phyloP scores from a whole-genome alignment of 164 flowering plant genomes.

The Euptelea pleiosperma region DNA sequence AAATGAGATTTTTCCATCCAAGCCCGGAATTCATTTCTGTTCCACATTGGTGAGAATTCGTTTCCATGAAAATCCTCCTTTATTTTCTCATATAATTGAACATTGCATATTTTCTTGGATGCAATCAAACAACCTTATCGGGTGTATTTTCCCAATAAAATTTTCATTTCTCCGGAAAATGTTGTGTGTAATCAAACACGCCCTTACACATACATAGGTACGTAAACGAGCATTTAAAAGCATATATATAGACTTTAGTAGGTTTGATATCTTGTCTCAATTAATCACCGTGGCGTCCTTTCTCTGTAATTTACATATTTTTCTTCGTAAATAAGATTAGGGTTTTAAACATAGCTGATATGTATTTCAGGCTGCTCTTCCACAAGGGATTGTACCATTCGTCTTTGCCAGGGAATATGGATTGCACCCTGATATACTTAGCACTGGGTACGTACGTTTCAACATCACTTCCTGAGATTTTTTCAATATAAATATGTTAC shows the following conservation, averaged over 20 bases:
- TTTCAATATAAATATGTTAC: not conserved
- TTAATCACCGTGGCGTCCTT: too few species aligned
- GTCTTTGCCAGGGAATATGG: conserved; percentile 69
- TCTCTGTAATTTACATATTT: too few species aligned
- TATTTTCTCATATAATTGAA: not conserved
- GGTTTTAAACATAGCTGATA: not conserved
- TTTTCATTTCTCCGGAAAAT: too few species aligned
- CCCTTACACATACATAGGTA: not conserved
- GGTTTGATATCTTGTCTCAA: too few species aligned
- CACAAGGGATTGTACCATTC: conserved; percentile 72
- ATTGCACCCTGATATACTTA: conserved; percentile 63
- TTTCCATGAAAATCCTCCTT: not conserved
- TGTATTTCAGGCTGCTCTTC: conserved; percentile 55
- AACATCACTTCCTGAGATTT: too few species aligned
- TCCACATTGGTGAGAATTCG: too few species aligned
- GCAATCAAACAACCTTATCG: too few species aligned
- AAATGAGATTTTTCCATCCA: too few species aligned
- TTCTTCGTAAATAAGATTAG: not conserved
- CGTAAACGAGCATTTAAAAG: not conserved
- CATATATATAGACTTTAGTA: too few species aligned
- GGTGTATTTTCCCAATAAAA: too few species aligned
- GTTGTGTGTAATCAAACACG: too few species aligned
- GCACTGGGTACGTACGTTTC: conserved; percentile 65
- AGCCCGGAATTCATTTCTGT: too few species aligned
- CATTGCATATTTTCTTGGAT: not conserved